Conservation (phyloP, 768 basidiomycete species). For the Boletus tomentosulus region DNA sequence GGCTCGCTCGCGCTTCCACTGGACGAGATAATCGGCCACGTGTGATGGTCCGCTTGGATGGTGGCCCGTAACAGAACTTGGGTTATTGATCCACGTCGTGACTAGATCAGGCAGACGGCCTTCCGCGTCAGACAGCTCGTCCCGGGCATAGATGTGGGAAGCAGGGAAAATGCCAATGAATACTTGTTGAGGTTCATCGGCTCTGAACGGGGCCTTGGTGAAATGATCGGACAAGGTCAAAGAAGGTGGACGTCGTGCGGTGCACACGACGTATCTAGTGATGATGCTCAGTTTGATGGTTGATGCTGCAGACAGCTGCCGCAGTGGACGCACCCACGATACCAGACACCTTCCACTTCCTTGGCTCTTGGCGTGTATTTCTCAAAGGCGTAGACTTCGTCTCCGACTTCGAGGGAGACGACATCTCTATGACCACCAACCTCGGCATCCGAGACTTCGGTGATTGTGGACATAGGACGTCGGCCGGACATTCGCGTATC, state of each 20-base stretch:
- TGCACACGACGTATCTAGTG: slow-evolving; percentile 79
- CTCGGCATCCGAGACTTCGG: slow-evolving; percentile 53
- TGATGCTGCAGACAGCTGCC: background rate
- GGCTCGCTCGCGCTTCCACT: slow-evolving; percentile 38
- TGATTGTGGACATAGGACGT: slow-evolving; percentile 39
- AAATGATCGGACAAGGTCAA: slow-evolving; percentile 66
- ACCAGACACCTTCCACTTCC: slow-evolving; percentile 83
- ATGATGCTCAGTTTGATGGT: background rate
- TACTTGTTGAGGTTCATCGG: slow-evolving; percentile 80
- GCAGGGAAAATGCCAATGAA: slow-evolving; percentile 94
- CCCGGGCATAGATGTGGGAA: slow-evolving; percentile 81
- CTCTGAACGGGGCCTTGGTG: slow-evolving; percentile 47
- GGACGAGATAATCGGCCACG: slow-evolving; percentile 43
- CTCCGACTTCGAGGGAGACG: slow-evolving; percentile 87
- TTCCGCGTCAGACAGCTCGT: slow-evolving; percentile 84
- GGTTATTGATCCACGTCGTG: slow-evolving; percentile 43
- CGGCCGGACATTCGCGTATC: slow-evolving; percentile 59
- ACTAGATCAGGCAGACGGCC: slow-evolving; percentile 78
- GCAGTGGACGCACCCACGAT: slow-evolving; percentile 72
- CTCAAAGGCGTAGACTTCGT: slow-evolving; percentile 97
- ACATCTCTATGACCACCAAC: slow-evolving; percentile 66
- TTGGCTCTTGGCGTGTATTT: slow-evolving; percentile 72
- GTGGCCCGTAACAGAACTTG: slow-evolving; percentile 28
- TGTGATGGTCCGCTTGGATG: slow-evolving; percentile 33
- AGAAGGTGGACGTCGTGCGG: slow-evolving; percentile 63